Evolutionary conservation across 495 filamentous ascomycete genomes (phyloP).

Genomic region (Tetracladium setigerum): DNA sequence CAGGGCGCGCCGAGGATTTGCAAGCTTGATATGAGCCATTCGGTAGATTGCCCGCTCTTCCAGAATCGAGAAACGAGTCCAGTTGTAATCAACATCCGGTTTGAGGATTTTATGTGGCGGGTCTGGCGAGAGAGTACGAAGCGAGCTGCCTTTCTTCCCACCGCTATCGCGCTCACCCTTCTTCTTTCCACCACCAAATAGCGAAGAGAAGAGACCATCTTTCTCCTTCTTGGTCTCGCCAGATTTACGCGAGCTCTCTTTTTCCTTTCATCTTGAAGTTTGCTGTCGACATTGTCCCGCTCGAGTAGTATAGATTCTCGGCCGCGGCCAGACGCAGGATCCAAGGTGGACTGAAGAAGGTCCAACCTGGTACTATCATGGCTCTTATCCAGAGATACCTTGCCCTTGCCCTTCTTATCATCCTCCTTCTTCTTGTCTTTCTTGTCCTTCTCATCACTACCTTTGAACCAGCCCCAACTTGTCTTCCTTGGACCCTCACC

Average conservation of each 20-base stretch:
- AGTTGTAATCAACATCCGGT: constrained; percentile 88
- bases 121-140: constrained; percentile 73
- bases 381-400: constrained; percentile 43
- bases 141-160: constrained; percentile 65
- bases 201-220: constrained; percentile 74
- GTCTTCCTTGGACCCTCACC: constrained; percentile 53
- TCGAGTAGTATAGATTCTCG: constrained; percentile 79
- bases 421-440: constrained; percentile 51
- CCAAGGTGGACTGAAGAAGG: constrained; percentile 73
- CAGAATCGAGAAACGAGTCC: constrained; percentile 90
- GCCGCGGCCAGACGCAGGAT: constrained; percentile 48
- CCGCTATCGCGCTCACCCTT: constrained; percentile 56
- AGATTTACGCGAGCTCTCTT: constrained; percentile 71
- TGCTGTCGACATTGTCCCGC: constrained; percentile 61
- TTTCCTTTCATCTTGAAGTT: constrained; percentile 73
- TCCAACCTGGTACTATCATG: constrained; percentile 76
- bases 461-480: constrained; percentile 63
- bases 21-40: constrained; percentile 98
- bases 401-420: constrained; percentile 49
- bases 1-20: constrained; percentile 85
- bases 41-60: constrained; percentile 97
- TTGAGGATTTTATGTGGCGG: constrained; percentile 62
- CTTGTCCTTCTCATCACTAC: constrained; percentile 50
- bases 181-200: constrained; percentile 86
- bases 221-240: constrained; percentile 83